phyloP scores from a whole-genome alignment of 176 grass and related monocot genomes.

The Carex littledalei region DNA sequence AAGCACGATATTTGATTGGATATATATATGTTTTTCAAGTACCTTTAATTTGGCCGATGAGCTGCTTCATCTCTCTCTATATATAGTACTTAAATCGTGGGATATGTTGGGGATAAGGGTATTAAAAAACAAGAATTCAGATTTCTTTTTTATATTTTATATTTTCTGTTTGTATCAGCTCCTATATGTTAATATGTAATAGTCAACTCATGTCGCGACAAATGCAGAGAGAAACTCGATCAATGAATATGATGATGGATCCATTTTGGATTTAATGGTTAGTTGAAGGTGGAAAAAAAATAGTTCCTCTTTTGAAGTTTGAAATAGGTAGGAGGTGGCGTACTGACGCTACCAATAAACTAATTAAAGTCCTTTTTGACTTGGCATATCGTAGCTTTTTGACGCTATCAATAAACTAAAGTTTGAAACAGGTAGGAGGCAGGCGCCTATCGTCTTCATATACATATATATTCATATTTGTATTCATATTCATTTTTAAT shows the following conservation, averaged over 20 bases:
- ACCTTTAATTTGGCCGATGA: no score
- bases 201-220: neutral
- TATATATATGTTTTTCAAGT: no score
- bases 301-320: neutral
- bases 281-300: neutral
- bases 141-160: no score
- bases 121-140: no score
- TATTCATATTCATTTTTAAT: no score
- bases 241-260: neutral
- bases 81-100: no score
- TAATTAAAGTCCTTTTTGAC: neutral
- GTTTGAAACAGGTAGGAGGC: neutral
- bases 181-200: no score
- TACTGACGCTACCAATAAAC: conserved; percentile 1
- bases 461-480: no score
- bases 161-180: no score
- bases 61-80: no score
- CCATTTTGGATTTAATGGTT: neutral
- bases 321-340: neutral
- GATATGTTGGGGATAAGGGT: no score
- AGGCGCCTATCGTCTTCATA: neutral
- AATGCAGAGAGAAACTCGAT: neutral
- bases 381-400: neutral
- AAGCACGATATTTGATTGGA: no score
- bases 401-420: neutral